These are phyloP conservation scores for Ophiobolus disseminans DNA, from an alignment of 2,329 filamentous ascomycete species.

Conservation along the genomic window DNA sequence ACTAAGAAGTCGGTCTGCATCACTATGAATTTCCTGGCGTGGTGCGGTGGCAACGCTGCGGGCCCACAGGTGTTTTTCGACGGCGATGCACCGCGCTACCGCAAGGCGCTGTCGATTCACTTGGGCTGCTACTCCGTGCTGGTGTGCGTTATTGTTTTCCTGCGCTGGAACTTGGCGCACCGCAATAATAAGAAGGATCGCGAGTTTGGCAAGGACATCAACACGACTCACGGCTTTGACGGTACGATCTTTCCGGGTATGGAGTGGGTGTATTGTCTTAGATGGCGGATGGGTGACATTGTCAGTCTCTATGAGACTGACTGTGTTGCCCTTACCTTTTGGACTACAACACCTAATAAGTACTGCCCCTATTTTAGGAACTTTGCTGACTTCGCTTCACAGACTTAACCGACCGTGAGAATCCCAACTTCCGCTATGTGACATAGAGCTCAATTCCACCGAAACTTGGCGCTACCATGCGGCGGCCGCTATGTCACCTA, in stretches of 20 bases:
- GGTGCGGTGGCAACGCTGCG: constrained; percentile 72
- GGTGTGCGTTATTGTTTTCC: constrained; percentile 62
- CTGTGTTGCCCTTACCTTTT: no score
- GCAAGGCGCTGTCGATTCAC: constrained; percentile 73
- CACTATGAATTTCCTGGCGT: constrained; percentile 73
- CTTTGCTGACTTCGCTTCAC: no score
- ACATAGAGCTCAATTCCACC: not conserved
- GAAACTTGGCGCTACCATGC: not conserved
- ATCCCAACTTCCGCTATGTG: constrained; percentile 66
- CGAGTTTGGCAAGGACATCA: constrained; percentile 43
- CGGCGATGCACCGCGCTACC: constrained; percentile 69
- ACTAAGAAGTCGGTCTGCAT: constrained; percentile 75
- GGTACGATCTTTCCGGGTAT: no score
- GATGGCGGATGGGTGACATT: no score
- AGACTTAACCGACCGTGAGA: constrained; percentile 70
- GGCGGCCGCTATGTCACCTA: not conserved
- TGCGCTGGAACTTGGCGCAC: constrained; percentile 64
- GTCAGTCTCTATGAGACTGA: no score
- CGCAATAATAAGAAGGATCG: constrained; percentile 67
- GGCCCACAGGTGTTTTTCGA: constrained; percentile 55
- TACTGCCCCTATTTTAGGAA: no score
- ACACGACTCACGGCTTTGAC: constrained; percentile 62
- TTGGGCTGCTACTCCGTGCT: constrained; percentile 71
- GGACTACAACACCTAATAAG: no score
- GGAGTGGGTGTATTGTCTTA: no score